Conservation (phyloP, 306 rosid species). For the Vicia faba region DNA sequence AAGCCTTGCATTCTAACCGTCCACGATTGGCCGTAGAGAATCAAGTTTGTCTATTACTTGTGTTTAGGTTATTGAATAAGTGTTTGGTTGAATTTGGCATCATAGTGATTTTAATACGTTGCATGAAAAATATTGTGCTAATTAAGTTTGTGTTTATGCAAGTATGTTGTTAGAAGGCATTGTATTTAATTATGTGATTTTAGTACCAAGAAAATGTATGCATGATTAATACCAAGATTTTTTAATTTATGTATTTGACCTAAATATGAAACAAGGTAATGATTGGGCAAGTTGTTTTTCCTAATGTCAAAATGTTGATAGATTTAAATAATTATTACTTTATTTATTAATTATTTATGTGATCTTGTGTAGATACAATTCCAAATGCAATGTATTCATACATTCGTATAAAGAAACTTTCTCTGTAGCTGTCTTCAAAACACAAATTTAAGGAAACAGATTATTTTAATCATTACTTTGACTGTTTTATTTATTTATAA, state of each 20-base stretch:
- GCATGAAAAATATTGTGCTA: slow-evolving; percentile 6
- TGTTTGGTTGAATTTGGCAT: slow-evolving; percentile 14
- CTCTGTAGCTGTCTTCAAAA: neutral
- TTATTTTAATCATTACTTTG: slow-evolving; percentile 14
- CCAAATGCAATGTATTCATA: slow-evolving; percentile 33
- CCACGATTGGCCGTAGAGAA: no score
- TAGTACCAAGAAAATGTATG: neutral
- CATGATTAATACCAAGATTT: neutral
- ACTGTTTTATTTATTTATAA: neutral
- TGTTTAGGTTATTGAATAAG: neutral
- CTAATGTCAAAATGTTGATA: slow-evolving; percentile 22
- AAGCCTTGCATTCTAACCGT: no score
- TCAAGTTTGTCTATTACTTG: neutral
- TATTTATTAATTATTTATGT: neutral
- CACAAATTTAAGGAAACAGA: neutral
- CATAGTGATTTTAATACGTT: neutral
- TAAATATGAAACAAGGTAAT: slow-evolving; percentile 12
- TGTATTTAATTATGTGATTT: neutral
- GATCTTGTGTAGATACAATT: slow-evolving; percentile 7
- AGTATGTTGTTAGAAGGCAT: slow-evolving; percentile 13
- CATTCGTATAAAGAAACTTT: neutral
- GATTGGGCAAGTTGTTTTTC: slow-evolving; percentile 21
- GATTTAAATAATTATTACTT: slow-evolving; percentile 12
- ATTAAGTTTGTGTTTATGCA: slow-evolving; percentile 16
- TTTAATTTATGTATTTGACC: slow-evolving; percentile 14